These are phyloP conservation scores for Saccharomycopsis schoenii DNA, from an alignment of 805 yeast genomes.

Conservation along the genomic window DNA sequence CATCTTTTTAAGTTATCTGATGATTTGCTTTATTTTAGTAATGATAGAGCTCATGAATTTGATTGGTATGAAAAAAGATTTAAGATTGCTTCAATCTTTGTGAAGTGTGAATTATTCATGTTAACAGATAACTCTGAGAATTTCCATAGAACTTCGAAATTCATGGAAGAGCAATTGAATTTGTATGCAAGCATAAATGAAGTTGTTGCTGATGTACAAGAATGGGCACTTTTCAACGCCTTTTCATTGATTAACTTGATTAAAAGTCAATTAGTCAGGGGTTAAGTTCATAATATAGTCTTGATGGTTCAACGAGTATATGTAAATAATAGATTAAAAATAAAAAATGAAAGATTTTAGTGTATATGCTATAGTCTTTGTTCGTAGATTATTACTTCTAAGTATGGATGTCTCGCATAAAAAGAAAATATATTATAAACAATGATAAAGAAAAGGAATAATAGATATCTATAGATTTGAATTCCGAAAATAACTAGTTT, in stretches of 20 bases:
- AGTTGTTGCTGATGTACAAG: constrained; percentile 55
- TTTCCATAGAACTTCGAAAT: constrained; percentile 47
- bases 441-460: not conserved
- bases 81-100: constrained; percentile 58
- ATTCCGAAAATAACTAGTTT: not conserved
- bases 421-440: no score
- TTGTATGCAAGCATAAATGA: constrained; percentile 46
- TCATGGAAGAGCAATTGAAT: constrained; percentile 51
- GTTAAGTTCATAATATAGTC: constrained; percentile 26
- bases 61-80: constrained; percentile 90
- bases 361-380: no score
- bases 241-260: constrained; percentile 52
- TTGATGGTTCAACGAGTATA: not conserved
- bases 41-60: constrained; percentile 65
- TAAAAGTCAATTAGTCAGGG: constrained; percentile 59
- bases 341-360: no score
- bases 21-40: constrained; percentile 72
- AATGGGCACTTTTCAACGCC: constrained; percentile 57
- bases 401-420: no score
- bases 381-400: no score
- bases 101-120: constrained; percentile 72
- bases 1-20: constrained; percentile 73
- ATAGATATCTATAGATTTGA: not conserved
- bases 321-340: no score
- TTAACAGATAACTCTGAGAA: constrained; percentile 55